Base-by-base conservation (phyloP, 768 basidiomycete genomes). In the Polyporus arcularius region DNA sequence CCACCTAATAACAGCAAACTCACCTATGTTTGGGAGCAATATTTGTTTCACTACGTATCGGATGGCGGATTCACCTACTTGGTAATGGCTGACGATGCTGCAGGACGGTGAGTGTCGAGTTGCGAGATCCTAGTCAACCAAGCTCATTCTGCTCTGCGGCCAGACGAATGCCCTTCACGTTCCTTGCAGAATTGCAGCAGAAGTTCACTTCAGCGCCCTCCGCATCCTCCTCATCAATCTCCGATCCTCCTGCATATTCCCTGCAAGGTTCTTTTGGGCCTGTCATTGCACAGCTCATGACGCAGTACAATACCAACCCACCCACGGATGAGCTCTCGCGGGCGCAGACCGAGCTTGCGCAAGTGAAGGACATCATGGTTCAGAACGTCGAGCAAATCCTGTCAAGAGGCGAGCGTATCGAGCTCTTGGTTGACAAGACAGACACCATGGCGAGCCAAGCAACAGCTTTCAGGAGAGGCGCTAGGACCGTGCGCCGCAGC, bases 321-420 rank as follows among this genome's bases (percentile, higher is more conserved):
- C 95, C 93, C 40, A 74, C 81, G 8, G 97, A 99, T 72, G 94
- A 96, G 63, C 85, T 98, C 58, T 79, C 88, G 18, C 90, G 93
- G 63, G 96, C 96, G 5, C 95, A 95, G 71, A 83, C 84, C 4
- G 95, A 98, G 73, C 81, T 94, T 43, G 85, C 86, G 61, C 91
- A 93, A 66, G 92, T 97, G 49, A 98, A 97, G 73, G 89, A 95
- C 68, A 93, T 97, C 75, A 96, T 97, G 95, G 96, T 98, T 53
- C 92, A 98, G 75, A 98, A 98, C 72, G 96, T 98, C 64, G 94
- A 98, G 76, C 92, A 95, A 73, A 96, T 98, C 64, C 84, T 99
- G 43, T 89, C 85, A 55, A 82, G 97, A 40, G 97, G 97, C 26
- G 97, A 99, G 74, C 82, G 97, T 55, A 93, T 99, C 66, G 96